Evolutionary conservation across 768 basidiomycete species (phyloP), one percentile per base, ranked within the genome.

Genomic region (Suillus brevipes): DNA sequence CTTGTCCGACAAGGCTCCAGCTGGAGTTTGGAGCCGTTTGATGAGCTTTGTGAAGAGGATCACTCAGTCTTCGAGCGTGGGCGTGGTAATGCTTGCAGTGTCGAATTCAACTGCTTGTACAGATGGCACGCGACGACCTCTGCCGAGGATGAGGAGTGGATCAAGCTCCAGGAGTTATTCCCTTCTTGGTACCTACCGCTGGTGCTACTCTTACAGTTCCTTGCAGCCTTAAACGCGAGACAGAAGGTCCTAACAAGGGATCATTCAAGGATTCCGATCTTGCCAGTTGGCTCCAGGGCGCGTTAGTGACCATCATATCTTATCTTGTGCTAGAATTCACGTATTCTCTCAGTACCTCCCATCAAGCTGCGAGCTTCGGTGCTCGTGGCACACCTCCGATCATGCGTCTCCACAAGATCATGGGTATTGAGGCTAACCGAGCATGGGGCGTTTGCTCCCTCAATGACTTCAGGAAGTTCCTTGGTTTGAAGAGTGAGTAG

Each of bases 91-190:
- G 85, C 86, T 16, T 89, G 88, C 75, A 92, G 91, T 75, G 89
- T 92, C 37, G 92, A 95, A 89, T 94, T 94, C 80, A 94, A 94
- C 70, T 90, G 89, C 69, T 77, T 94, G 63, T 94, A 94, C 75
- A 85, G 90, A 23, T 86, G 93, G 93, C 93, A 95, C 55, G 89
- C 93, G 1, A 93, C 92, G 0, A 91, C 89, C 0, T 92, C 89
- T 52, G 69, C 72, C 18, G 81, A 83, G 61, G 92, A 94, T 61
- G 92, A 91, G 72, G 75, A 86, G 63, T 94, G 91, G 90, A 84
- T 88, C 3, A 70, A 77, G 42, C 36, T 71, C 23, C 74, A 69
- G 36, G 63, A 81, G 6, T 64, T 88, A 45, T 93, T 92, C 74
- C 79, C 81, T 0, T 58, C 16, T 4, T 13, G 47, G 31, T 3